Conservation (phyloP, 2,329 filamentous ascomycete genomes). For the Xenosphaeropsis pyriputrescens region DNA sequence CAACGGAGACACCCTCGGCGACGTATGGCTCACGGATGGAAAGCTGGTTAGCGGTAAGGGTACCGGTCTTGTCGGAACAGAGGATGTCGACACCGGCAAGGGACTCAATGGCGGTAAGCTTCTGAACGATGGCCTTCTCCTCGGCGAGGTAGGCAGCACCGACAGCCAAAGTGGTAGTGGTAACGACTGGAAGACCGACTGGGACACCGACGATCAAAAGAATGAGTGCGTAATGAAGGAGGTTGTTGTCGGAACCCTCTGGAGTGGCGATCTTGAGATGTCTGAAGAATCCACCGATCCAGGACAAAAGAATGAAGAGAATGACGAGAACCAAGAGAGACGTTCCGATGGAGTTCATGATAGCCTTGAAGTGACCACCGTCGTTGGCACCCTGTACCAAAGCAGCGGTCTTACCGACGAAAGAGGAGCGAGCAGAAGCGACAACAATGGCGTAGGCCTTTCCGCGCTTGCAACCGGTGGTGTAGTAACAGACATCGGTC, state of each 20-base stretch:
- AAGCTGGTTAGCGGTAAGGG: constrained; percentile 60
- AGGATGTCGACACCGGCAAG: constrained; percentile 64
- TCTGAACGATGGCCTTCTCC: constrained; percentile 68
- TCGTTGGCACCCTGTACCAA: constrained; percentile 64
- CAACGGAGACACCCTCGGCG: constrained; percentile 61
- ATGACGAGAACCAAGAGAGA: constrained; percentile 61
- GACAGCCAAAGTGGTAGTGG: constrained; percentile 63
- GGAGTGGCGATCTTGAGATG: constrained; percentile 47
- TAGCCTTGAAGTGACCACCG: constrained; percentile 67
- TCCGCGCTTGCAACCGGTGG: constrained; percentile 68
- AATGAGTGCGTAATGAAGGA: constrained; percentile 55
- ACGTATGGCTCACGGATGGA: constrained; percentile 66
- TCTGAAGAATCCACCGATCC: constrained; percentile 71
- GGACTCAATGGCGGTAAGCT: constrained; percentile 66
- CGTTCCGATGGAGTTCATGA: constrained; percentile 72
- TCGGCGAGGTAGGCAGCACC: constrained; percentile 65
- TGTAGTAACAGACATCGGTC: constrained; percentile 64
- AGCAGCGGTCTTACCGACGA: constrained; percentile 62
- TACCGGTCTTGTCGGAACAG: constrained; percentile 74
- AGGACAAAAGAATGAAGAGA: constrained; percentile 60
- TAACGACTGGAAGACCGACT: constrained; percentile 67
- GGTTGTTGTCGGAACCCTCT: constrained; percentile 40
- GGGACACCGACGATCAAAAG: constrained; percentile 67
- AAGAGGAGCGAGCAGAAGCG: constrained; percentile 55
- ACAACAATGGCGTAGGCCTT: constrained; percentile 58